Conservation (phyloP, 345 rosid genomes). For the Lenwebbia sp. region DNA sequence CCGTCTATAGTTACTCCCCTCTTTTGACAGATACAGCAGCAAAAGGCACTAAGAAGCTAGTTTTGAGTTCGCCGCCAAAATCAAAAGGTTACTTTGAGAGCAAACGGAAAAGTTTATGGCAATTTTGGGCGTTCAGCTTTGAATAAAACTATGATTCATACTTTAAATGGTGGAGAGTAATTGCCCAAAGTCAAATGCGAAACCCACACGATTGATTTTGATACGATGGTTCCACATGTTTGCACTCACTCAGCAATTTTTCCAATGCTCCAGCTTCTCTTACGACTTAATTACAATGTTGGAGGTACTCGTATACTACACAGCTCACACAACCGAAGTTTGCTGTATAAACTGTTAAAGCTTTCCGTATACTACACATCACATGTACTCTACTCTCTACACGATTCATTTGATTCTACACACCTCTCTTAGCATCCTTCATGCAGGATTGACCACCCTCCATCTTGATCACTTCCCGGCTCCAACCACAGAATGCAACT, state of each 20-base stretch:
- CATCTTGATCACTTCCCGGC: neutral
- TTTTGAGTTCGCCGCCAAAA: neutral
- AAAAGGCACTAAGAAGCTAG: neutral
- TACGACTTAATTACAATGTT: neutral
- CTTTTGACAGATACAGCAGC: neutral
- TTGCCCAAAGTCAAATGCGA: neutral
- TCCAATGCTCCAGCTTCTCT: neutral
- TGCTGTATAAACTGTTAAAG: no score
- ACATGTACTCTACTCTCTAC: neutral
- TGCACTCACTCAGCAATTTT: neutral
- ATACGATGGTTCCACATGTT: neutral
- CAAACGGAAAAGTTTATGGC: neutral
- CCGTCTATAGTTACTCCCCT: neutral
- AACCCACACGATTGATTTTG: neutral
- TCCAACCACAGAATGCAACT: neutral
- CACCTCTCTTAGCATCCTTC: neutral
- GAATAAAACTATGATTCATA: neutral
- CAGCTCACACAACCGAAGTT: no score
- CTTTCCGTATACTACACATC: neutral
- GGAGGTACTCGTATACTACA: neutral
- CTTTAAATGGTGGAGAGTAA: neutral
- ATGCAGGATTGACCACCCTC: neutral
- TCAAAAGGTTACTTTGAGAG: neutral
- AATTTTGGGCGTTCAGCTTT: neutral
- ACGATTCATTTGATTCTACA: neutral